These are phyloP conservation scores for Baffinella frigidus DNA, from an alignment of 208 protist species.

Conservation along the genomic window DNA sequence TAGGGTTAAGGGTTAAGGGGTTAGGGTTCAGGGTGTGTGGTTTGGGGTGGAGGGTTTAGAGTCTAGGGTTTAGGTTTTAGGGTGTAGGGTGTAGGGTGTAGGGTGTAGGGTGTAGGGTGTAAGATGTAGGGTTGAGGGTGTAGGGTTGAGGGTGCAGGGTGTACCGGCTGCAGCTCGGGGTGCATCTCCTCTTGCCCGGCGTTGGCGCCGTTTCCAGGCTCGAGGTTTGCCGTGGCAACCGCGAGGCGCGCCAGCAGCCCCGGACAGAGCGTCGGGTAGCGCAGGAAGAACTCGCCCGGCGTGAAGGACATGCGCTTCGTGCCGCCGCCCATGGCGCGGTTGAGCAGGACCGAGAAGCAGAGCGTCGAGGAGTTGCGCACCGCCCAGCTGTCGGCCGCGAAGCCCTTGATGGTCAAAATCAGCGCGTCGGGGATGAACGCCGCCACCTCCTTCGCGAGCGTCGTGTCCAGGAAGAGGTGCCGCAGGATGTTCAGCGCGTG, in stretches of 20 bases:
- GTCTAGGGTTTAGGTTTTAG: too few species aligned
- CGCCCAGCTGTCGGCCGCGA: not conserved
- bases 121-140: too few species aligned
- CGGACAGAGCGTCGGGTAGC: not conserved
- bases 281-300: not conserved
- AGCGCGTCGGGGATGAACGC: not conserved
- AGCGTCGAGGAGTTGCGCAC: constrained; percentile 8
- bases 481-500: constrained; percentile 20
- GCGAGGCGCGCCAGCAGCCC: not conserved
- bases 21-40: too few species aligned
- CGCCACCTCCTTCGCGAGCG: not conserved
- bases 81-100: too few species aligned
- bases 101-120: too few species aligned
- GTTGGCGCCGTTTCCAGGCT: too few species aligned
- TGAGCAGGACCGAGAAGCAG: not conserved
- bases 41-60: too few species aligned
- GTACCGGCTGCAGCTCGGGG: not conserved
- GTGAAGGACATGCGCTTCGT: not conserved
- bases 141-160: too few species aligned
- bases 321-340: not conserved
- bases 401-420: not conserved
- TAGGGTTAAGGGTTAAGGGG: too few species aligned
- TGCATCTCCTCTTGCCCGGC: too few species aligned
- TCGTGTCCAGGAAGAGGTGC: constrained; percentile 1
- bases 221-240: too few species aligned